phyloP scores from a whole-genome alignment of 2,329 filamentous ascomycete species.

The Venturia aucupariae region DNA sequence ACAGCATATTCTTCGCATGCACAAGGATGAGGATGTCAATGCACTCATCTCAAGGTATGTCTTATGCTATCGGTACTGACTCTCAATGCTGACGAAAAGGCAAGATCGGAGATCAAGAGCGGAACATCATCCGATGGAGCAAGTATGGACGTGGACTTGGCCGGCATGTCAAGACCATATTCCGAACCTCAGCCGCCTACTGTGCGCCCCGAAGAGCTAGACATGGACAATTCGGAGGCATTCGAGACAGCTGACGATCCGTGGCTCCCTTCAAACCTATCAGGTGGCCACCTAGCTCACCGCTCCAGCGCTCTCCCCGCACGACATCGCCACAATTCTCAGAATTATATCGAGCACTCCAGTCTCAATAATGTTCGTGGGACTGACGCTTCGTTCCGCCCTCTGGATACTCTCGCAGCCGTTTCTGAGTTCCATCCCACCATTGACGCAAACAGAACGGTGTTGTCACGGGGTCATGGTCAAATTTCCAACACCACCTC shows the following conservation, averaged over 20 bases:
- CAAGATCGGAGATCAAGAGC: slow-evolving; percentile 5
- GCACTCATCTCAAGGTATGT: slow-evolving; percentile 41
- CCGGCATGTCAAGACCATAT: neutral
- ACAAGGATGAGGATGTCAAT: slow-evolving; percentile 40
- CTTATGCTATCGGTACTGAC: neutral
- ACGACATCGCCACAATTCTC: neutral
- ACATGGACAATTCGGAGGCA: neutral
- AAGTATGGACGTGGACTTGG: neutral
- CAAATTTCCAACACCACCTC: neutral
- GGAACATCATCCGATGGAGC: slow-evolving; percentile 6
- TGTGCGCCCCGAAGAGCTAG: neutral
- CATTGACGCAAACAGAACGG: neutral
- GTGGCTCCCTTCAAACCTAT: neutral
- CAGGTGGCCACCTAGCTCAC: neutral
- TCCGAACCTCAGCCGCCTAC: neutral
- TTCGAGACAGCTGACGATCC: neutral
- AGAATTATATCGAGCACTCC: neutral
- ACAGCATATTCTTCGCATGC: slow-evolving; percentile 64
- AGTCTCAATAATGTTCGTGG: neutral
- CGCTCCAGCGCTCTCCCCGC: neutral
- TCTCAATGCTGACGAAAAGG: neutral
- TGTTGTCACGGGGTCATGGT: neutral
- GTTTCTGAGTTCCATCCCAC: neutral
- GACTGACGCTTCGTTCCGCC: neutral
- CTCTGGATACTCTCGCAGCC: neutral